phyloP scores from a whole-genome alignment of 345 rosid species.

The Microcos paniculata region DNA sequence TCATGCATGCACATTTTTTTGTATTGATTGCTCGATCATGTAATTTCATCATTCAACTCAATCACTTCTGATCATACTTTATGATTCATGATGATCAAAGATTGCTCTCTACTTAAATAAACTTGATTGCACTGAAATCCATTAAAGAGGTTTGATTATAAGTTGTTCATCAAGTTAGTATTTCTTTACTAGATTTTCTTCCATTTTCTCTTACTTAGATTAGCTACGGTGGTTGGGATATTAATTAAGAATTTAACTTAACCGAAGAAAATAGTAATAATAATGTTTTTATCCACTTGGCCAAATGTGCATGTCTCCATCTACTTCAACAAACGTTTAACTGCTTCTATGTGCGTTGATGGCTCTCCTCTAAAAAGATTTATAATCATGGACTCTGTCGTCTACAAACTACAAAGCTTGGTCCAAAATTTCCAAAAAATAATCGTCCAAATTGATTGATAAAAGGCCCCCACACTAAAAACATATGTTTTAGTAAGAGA shows the following conservation, averaged over 20 bases:
- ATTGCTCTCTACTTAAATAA: too few relatives aligned
- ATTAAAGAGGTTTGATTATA: background rate
- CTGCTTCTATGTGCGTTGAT: background rate
- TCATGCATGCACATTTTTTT: background rate
- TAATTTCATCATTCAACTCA: background rate
- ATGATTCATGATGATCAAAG: too few relatives aligned
- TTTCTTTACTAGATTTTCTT: too few relatives aligned
- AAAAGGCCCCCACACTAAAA: background rate
- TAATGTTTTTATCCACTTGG: background rate
- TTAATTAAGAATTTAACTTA: background rate
- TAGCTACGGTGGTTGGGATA: background rate
- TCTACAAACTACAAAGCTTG: background rate
- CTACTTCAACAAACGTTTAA: conserved; percentile 17
- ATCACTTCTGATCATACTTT: too few relatives aligned
- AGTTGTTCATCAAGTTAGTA: background rate
- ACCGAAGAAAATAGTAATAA: background rate
- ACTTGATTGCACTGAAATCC: too few relatives aligned
- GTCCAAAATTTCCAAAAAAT: background rate
- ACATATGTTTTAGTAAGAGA: too few relatives aligned
- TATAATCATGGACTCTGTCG: conserved; percentile 5
- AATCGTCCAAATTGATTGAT: background rate
- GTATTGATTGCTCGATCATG: background rate
- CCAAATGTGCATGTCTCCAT: conserved; percentile 5
- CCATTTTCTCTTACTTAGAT: background rate
- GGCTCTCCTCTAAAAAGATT: conserved; percentile 1